Evolutionary conservation across 805 yeast species (phyloP), one percentile per base, ranked within the genome.

Genomic region (Babjeviella inositovora): DNA sequence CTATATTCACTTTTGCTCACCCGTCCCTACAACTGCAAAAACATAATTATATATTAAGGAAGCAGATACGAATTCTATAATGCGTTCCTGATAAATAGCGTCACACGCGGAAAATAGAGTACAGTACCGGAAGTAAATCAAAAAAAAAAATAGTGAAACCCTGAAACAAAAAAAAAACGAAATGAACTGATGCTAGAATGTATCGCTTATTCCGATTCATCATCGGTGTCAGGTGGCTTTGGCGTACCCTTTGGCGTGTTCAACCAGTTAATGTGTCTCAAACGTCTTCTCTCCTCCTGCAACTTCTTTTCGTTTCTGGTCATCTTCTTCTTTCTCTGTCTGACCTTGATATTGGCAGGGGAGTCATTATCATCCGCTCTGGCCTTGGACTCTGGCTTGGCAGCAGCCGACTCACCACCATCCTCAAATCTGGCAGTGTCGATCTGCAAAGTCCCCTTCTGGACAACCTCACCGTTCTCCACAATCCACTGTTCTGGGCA

Each of bases 401-500:
- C 47, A 6, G 66, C 62, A 9, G 62, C 57, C 15, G 65, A 53
- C 19, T 62, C 51, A 27, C 69, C 77, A 35, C 71, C 69, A 45
- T 81, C 93, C 49, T 79, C 95, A 33, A 87, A 87, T 44, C 93
- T 63, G 22, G 70, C 61, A 30, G 62, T 57, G 42, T 84, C 92
- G 28, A 87, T 71, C 23, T 64, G 74, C 14, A 70, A 69, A 28
- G 67, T 66, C 32, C 93, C 93, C 57, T 73, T 79, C 38, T 75
- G 82, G 13, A 79, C 77, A 57, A 87, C 72, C 29, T 64, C 64
- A 47, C 97, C 97, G 41, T 85, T 77, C 47, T 82, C 93, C 27
- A 87, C 93, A 37, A 77, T 70, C 98, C 98, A 87, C 53, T 85
- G 96, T 57, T 87, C 98, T 18, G 97, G 97, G 50, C 97, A 85